These are phyloP conservation scores for Cercospora sp. DNA, from an alignment of 2,329 filamentous ascomycete species.

Conservation along the genomic window DNA sequence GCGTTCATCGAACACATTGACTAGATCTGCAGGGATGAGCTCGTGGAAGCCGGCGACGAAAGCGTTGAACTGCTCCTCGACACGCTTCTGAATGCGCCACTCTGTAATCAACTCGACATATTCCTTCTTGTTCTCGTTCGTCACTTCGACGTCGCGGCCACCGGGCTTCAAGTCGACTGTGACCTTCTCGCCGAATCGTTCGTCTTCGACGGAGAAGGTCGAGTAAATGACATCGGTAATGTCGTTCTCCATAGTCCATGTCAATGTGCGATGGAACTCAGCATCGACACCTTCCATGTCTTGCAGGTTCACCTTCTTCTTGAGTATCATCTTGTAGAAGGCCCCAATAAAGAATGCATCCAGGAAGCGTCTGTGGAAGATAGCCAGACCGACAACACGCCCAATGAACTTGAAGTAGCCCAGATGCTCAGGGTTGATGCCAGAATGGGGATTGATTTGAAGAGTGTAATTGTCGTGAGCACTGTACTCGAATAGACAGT, in stretches of 20 bases:
- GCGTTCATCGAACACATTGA: slow-evolving; percentile 98
- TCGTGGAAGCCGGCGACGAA: slow-evolving; percentile 98
- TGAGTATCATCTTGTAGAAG: slow-evolving; percentile 98
- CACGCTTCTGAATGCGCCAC: slow-evolving; percentile 98
- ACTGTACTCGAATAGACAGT: slow-evolving; percentile 98
- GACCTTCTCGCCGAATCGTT: slow-evolving; percentile 90
- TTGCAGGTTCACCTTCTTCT: slow-evolving; percentile 84
- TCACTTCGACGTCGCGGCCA: slow-evolving; percentile 90
- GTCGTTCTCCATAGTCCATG: slow-evolving; percentile 98
- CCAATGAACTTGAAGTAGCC: slow-evolving; percentile 99
- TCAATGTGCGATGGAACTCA: slow-evolving; percentile 92
- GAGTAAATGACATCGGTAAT: slow-evolving; percentile 93
- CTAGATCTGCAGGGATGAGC: slow-evolving; percentile 90
- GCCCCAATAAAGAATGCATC: slow-evolving; percentile 99
- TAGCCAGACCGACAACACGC: slow-evolving; percentile 91
- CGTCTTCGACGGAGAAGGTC: slow-evolving; percentile 95
- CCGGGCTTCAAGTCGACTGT: slow-evolving; percentile 91
- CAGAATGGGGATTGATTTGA: slow-evolving; percentile 98
- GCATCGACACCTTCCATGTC: slow-evolving; percentile 99
- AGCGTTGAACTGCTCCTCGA: slow-evolving; percentile 96
- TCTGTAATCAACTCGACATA: slow-evolving; percentile 99
- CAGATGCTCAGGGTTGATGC: slow-evolving; percentile 97
- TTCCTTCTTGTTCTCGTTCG: slow-evolving; percentile 98
- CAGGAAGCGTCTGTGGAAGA: slow-evolving; percentile 96
- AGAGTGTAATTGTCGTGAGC: slow-evolving; percentile 99